Evolutionary conservation across 192 early-diverging fungal species (phyloP).

Genomic region (Podila minutissima): DNA sequence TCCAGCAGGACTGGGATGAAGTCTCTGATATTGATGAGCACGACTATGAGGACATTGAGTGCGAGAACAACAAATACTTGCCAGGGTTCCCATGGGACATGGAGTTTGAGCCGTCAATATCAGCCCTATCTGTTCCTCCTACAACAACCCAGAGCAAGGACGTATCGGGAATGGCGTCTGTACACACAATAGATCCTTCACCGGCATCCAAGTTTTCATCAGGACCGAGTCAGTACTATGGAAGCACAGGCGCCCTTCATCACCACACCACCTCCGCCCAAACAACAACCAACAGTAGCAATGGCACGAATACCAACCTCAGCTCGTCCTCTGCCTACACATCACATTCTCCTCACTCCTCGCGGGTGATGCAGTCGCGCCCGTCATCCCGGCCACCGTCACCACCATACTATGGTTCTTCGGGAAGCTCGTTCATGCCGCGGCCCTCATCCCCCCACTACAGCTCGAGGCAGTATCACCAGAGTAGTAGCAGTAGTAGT

Average conservation of each 20-base stretch:
- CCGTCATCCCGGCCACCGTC: slow-evolving; percentile 8
- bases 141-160: slow-evolving; percentile 7
- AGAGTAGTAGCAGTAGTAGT: background rate
- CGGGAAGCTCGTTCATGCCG: background rate
- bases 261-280: background rate
- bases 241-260: background rate
- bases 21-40: slow-evolving; percentile 56
- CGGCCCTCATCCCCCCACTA: background rate
- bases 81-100: slow-evolving; percentile 41
- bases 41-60: slow-evolving; percentile 55
- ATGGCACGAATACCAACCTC: background rate
- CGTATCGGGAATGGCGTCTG: background rate
- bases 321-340: slow-evolving; percentile 6
- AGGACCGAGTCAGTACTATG: too few species aligned
- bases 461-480: background rate
- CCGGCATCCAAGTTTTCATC: too few species aligned
- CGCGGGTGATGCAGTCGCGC: slow-evolving; percentile 7
- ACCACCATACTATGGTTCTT: background rate
- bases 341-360: slow-evolving; percentile 7
- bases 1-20: slow-evolving; percentile 57
- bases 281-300: slow-evolving; percentile 1
- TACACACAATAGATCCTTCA: background rate
- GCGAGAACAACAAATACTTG: slow-evolving; percentile 49
- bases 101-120: slow-evolving; percentile 39
- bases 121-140: slow-evolving; percentile 6